phyloP scores from a whole-genome alignment of 352 stramenopile species.

The Globisporangium mamillatum region DNA sequence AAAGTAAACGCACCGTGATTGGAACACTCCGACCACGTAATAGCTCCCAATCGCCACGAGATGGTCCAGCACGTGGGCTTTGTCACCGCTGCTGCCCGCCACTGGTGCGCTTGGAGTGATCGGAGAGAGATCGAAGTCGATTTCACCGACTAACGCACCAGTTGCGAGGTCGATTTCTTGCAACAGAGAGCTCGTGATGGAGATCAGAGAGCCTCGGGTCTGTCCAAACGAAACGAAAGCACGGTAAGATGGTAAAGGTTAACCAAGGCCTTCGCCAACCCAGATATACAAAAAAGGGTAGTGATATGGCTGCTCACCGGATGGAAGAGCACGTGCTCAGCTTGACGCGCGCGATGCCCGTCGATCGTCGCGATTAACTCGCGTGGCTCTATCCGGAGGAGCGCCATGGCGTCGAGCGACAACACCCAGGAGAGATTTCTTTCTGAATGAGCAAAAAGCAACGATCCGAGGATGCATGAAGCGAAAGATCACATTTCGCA shows the following conservation, averaged over 20 bases:
- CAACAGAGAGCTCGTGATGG: constrained; percentile 48
- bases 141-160: constrained; percentile 52
- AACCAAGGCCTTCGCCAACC: neutral
- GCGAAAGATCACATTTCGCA: constrained; percentile 3
- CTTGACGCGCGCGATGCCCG: constrained; percentile 7
- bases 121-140: constrained; percentile 59
- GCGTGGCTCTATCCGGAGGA: constrained; percentile 10
- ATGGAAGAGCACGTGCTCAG: constrained; percentile 22
- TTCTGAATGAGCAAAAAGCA: neutral
- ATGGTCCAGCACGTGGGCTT: constrained; percentile 41
- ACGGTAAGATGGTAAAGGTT: neutral
- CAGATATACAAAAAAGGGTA: neutral
- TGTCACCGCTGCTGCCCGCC: constrained; percentile 6
- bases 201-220: constrained; percentile 46
- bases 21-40: constrained; percentile 53
- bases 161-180: constrained; percentile 62
- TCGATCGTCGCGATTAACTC: constrained; percentile 10
- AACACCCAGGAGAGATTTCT: neutral
- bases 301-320: constrained; percentile 6
- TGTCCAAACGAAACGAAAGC: constrained; percentile 7
- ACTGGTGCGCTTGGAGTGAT: constrained; percentile 5
- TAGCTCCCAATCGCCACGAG: constrained; percentile 41
- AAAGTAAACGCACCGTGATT: constrained; percentile 28
- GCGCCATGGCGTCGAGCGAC: neutral
- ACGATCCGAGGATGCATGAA: neutral